Conservation (phyloP, 257 asterid genomes). For the Solanum piurae region DNA sequence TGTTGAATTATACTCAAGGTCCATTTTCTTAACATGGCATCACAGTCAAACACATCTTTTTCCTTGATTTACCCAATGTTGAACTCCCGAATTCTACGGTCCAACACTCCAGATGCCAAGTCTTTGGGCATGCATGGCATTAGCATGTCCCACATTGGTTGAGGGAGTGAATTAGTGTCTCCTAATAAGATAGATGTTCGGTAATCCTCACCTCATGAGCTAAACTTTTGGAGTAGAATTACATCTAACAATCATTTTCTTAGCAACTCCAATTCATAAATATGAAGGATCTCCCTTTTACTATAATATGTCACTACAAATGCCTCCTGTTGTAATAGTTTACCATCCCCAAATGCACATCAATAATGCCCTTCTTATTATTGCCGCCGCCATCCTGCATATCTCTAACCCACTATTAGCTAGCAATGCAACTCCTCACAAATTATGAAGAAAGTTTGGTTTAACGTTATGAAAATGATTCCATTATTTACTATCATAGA, state of each 20-base stretch:
- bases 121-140: not conserved
- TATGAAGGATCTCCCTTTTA: not conserved
- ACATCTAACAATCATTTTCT: not conserved
- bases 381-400: not conserved
- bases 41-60: not conserved
- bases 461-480: not conserved
- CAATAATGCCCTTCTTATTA: not conserved
- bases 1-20: not conserved
- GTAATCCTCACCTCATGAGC: not conserved
- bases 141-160: not conserved
- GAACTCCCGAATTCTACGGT: not conserved
- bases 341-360: not conserved
- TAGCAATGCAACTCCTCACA: not conserved
- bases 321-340: not conserved
- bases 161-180: not conserved
- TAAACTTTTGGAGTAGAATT: not conserved
- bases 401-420: not conserved
- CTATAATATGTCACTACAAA: not conserved
- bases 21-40: not conserved
- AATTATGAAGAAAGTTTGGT: not conserved
- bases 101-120: not conserved
- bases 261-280: not conserved
- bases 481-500: not conserved
- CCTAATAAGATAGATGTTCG: not conserved
- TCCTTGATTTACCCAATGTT: not conserved